Base-by-base conservation (phyloP, 2,329 filamentous ascomycete species). In the Cladosporium sphaerospermum region DNA sequence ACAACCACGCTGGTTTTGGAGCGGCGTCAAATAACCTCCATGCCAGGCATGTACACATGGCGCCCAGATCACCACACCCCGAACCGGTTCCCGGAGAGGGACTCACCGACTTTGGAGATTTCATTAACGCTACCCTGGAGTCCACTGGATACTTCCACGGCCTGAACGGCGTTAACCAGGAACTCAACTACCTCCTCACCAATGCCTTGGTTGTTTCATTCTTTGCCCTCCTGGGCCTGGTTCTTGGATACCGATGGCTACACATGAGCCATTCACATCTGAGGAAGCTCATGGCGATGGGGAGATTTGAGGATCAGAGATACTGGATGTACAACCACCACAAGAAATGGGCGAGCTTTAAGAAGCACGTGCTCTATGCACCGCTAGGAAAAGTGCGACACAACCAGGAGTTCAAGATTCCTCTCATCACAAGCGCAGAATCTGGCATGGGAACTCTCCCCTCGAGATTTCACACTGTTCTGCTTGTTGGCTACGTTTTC, bases 381-480 rank as follows among this genome's bases (percentile, higher is more conserved):
- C 89, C 89, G 5, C 71, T 95, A 14, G 80, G 83, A 63, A 78
- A 78, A 52, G 88, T 88, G 65, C 79, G 88, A 63, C 89, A 93
- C 71, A 93, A 93, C 63, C 75, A 81, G 23, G 84, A 88, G 64
- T 78, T 89, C 59, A 83, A 85, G 64, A 70, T 90, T 11, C 85
- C 82, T 18, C 44, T 37, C 32, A 23, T 51, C 31, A 76, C 75
- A 14, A 84, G 84, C 7, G 71, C 88, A 64, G 84, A 84, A 60
- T 81, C 89, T 52, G 86, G 89, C 61, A 81, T 89, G 52, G 86
- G 89, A 57, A 92, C 88, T 0, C 73, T 95, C 14, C 89, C 89
- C 0, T 86, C 86, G n/a, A 77, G 89, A 46, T 83, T 91, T 62
- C 88, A 95, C 67, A 80, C 84, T 9, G 66, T 88, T 47, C 77